Evolutionary conservation across 2,329 filamentous ascomycete genomes (phyloP), one percentile per base, ranked within the genome.

Genomic region (Xylariaceae sp.): DNA sequence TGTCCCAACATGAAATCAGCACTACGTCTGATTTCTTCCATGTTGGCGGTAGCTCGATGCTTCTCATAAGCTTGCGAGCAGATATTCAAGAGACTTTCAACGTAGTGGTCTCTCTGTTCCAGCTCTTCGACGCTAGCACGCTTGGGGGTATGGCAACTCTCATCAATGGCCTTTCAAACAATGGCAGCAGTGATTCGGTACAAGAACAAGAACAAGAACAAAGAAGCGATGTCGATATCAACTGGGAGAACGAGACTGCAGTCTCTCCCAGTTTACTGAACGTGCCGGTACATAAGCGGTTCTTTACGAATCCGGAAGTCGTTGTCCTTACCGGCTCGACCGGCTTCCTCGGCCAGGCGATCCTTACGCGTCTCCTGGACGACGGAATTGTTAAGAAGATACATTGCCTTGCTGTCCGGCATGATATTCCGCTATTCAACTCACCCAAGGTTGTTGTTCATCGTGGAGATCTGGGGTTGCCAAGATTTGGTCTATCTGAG

Each of bases 361-460:
- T 80, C 19, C 62, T 79, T 1, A 47, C 55, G 4, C 55, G 63
- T 1, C 68, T 81, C 0, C 37, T 72, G 0, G 49, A 63, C 2
- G 50, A 70, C 4, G 34, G 60, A 0, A 47, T 51, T 0, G 66
- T 80, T 0, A 29, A 50, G 1, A 64, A 62, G 12, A 62, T 81
- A 1, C 71, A 77, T 60, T 78, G 75, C 55, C 43, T 80, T 9
- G 75, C 76, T 5, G 63, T 76, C 1, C 63, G 68, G 5, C 21
- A 32, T 7, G 49, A 49, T 5, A 2, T 22, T 16, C 13, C 36
- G 0, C 62, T 67, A 30, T 68, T 80, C 29, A 61, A 54, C 12
- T 46, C 67, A 3, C 55, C 61, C 0, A 65, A 70, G 16, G 62
- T 68, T n/a, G 74, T 86, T 46, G 74, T 87, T 18, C 84, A 80